These are phyloP conservation scores for Mycena galericulata DNA, from an alignment of 768 basidiomycete genomes.

Conservation along the genomic window DNA sequence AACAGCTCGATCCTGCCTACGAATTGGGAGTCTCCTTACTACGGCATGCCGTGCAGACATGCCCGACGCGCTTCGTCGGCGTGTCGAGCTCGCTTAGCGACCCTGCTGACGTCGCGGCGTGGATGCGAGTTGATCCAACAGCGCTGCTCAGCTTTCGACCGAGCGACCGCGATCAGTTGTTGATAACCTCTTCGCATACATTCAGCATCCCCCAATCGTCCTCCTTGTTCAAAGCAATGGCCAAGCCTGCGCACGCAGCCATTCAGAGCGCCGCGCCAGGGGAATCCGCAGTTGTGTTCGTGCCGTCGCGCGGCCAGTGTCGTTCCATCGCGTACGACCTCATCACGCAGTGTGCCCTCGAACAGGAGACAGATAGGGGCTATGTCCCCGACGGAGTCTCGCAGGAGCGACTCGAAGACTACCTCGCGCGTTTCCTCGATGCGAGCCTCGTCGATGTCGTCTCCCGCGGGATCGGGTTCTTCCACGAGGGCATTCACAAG, in stretches of 20 bases:
- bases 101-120: conserved; percentile 81
- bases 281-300: conserved; percentile 82
- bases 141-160: conserved; percentile 84
- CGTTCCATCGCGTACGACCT: conserved; percentile 81
- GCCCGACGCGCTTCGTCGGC: conserved; percentile 80
- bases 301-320: conserved; percentile 87
- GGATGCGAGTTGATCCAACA: conserved; percentile 78
- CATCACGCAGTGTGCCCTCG: conserved; percentile 87
- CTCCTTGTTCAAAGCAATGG: conserved; percentile 90
- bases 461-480: conserved; percentile 89
- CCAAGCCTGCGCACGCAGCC: conserved; percentile 88
- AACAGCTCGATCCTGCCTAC: conserved; percentile 83
- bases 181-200: conserved; percentile 74
- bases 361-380: conserved; percentile 74
- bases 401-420: conserved; percentile 68
- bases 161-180: conserved; percentile 83
- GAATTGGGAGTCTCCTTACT: conserved; percentile 86
- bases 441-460: conserved; percentile 74
- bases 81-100: conserved; percentile 85
- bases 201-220: conserved; percentile 91
- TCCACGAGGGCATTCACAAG: conserved; percentile 77
- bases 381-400: conserved; percentile 68
- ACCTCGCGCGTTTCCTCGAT: conserved; percentile 72
- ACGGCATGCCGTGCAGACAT: conserved; percentile 70
- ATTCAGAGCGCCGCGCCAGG: conserved; percentile 61